phyloP scores from a whole-genome alignment of 352 stramenopile genomes.

The Hyaloperonospora brassicae region DNA sequence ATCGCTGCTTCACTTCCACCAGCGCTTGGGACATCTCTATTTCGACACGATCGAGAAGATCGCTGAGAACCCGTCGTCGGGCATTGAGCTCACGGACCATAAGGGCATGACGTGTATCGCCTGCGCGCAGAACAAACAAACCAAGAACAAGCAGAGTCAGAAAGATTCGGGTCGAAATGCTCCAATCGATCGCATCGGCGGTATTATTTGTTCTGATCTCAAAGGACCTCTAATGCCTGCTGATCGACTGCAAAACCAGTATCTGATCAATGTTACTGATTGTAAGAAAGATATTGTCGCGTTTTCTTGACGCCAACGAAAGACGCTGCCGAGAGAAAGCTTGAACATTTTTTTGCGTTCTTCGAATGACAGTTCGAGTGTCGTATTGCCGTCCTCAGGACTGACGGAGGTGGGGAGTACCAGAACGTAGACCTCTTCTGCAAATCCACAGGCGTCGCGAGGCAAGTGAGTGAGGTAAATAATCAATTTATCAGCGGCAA shows the following conservation, averaged over 20 bases:
- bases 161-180: not conserved
- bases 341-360: not conserved
- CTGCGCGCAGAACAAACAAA: not conserved
- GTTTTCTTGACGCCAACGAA: constrained; percentile 5
- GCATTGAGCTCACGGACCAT: not conserved
- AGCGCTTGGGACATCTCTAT: not conserved
- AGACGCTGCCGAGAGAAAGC: not conserved
- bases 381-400: not conserved
- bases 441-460: too few species aligned
- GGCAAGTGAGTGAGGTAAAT: too few species aligned
- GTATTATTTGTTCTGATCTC: not conserved
- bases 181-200: not conserved
- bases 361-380: not conserved
- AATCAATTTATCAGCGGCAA: too few species aligned
- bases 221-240: not conserved
- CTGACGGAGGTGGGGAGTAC: constrained; percentile 21
- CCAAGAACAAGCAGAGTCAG: not conserved
- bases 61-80: not conserved
- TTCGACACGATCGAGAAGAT: constrained; percentile 1
- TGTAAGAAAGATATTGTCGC: constrained; percentile 6
- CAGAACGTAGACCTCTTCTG: too few species aligned
- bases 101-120: not conserved
- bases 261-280: constrained; percentile 10
- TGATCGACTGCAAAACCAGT: too few species aligned
- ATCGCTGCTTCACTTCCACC: not conserved